These are phyloP conservation scores for Mycogone perniciosa DNA, from an alignment of 2,329 filamentous ascomycete genomes.

Conservation along the genomic window DNA sequence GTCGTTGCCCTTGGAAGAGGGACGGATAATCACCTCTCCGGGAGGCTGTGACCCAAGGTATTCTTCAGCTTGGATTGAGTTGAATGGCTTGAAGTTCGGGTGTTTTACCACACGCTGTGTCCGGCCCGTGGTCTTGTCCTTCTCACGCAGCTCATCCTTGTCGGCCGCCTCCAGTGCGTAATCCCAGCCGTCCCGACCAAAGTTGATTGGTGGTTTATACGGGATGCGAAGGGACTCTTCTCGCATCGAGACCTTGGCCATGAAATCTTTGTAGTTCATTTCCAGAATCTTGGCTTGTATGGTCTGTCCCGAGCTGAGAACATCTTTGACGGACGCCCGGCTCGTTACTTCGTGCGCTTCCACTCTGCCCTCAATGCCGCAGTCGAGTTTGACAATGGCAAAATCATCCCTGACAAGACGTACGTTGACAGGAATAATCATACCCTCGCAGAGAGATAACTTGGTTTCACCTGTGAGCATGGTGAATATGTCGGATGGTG, in stretches of 20 bases:
- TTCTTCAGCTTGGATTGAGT: constrained; percentile 85
- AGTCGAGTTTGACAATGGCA: constrained; percentile 88
- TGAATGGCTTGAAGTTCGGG: constrained; percentile 90
- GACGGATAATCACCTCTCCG: constrained; percentile 90
- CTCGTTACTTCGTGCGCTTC: constrained; percentile 77
- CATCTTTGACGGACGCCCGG: constrained; percentile 61
- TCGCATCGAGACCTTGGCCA: constrained; percentile 75
- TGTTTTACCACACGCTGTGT: constrained; percentile 96
- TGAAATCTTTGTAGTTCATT: constrained; percentile 79
- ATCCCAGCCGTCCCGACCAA: constrained; percentile 80
- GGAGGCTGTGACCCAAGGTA: constrained; percentile 79
- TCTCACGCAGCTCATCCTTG: constrained; percentile 75
- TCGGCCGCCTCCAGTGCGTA: constrained; percentile 73
- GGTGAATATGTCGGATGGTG: constrained; percentile 78
- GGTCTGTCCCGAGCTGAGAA: constrained; percentile 75
- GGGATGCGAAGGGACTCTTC: constrained; percentile 74
- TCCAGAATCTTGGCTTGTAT: constrained; percentile 82
- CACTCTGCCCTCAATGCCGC: constrained; percentile 84
- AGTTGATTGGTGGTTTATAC: constrained; percentile 62
- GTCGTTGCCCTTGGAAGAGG: constrained; percentile 90
- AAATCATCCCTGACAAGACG: constrained; percentile 87
- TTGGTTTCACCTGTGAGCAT: constrained; percentile 94
- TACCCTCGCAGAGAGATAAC: constrained; percentile 75
- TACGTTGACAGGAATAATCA: constrained; percentile 87
- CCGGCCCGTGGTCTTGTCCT: constrained; percentile 77